Conservation (phyloP, 495 filamentous ascomycete species). For the Penicillium ucsense region DNA sequence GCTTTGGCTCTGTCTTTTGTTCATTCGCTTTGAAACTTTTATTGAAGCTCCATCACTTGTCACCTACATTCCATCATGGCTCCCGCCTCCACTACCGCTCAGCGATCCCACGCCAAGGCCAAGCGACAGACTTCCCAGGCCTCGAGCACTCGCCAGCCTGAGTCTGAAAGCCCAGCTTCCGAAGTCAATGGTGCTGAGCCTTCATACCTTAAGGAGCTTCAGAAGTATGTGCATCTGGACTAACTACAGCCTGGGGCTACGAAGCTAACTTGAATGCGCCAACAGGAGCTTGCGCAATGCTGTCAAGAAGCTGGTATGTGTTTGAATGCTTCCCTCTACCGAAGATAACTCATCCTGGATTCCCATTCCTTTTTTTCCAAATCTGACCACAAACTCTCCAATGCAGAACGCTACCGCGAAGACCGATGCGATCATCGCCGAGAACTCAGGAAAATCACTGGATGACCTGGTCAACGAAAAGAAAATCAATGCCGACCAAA, state of each 20-base stretch:
- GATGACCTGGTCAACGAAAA: constrained; percentile 73
- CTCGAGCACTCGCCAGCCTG: constrained; percentile 22
- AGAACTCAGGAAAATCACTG: constrained; percentile 64
- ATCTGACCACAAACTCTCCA: constrained; percentile 2
- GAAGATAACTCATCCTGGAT: neutral
- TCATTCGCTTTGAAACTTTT: constrained; percentile 3
- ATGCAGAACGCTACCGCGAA: constrained; percentile 64
- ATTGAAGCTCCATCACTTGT: constrained; percentile 18
- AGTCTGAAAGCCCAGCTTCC: constrained; percentile 29
- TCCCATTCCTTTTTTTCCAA: neutral
- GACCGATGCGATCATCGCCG: constrained; percentile 66
- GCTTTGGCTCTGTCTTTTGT: constrained; percentile 5
- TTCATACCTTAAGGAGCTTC: constrained; percentile 71
- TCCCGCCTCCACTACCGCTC: constrained; percentile 27
- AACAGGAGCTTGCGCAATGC: constrained; percentile 72
- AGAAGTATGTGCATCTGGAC: constrained; percentile 65
- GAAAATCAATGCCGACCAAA: constrained; percentile 80
- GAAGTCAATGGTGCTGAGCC: constrained; percentile 55
- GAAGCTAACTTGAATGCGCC: constrained; percentile 6
- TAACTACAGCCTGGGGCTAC: neutral
- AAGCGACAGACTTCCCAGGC: constrained; percentile 18
- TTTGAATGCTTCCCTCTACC: neutral
- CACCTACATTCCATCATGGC: constrained; percentile 32
- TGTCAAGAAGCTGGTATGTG: constrained; percentile 77
- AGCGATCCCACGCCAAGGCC: constrained; percentile 35